Percentiles rank a stretch among this genome's conserved stretches.
Evolutionary conservation across 2,329 filamentous ascomycete species (phyloP).

Genomic region (Claviceps sp.): DNA sequence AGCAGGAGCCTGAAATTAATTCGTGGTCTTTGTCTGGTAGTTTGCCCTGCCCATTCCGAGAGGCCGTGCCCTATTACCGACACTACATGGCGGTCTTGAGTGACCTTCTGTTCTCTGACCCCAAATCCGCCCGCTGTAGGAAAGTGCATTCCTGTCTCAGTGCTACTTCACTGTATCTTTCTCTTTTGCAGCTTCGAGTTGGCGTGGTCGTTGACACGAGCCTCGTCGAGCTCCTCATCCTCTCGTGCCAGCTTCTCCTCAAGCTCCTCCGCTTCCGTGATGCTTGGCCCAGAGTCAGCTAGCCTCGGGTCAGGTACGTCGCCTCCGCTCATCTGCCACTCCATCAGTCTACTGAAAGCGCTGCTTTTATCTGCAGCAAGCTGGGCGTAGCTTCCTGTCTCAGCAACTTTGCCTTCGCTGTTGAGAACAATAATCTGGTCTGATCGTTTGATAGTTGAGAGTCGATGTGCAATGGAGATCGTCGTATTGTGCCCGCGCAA

Average conservation of each 20-base stretch:
- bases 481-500: constrained; percentile 85
- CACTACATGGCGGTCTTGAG: no score
- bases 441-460: constrained; percentile 92
- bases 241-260: constrained; percentile 28
- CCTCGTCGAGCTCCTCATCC: neutral
- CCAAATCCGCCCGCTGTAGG: no score
- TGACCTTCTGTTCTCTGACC: no score
- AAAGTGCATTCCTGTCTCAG: no score
- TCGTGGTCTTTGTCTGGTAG: no score
- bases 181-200: neutral
- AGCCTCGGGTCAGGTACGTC: constrained; percentile 38
- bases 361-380: constrained; percentile 62
- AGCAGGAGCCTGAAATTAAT: no score
- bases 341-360: constrained; percentile 91
- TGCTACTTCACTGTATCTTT: neutral
- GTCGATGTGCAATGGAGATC: constrained; percentile 89
- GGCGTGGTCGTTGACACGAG: neutral
- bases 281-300: constrained; percentile 22
- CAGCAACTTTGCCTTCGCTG: constrained; percentile 75
- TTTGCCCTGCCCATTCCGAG: no score
- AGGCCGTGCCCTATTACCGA: no score
- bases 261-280: constrained; percentile 39
- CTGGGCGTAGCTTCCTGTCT: constrained; percentile 72
- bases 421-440: constrained; percentile 90
- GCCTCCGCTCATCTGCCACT: constrained; percentile 92